Evolutionary conservation across 352 stramenopile genomes (phyloP), one percentile per base, ranked within the genome.

Genomic region (Albugo candida): DNA sequence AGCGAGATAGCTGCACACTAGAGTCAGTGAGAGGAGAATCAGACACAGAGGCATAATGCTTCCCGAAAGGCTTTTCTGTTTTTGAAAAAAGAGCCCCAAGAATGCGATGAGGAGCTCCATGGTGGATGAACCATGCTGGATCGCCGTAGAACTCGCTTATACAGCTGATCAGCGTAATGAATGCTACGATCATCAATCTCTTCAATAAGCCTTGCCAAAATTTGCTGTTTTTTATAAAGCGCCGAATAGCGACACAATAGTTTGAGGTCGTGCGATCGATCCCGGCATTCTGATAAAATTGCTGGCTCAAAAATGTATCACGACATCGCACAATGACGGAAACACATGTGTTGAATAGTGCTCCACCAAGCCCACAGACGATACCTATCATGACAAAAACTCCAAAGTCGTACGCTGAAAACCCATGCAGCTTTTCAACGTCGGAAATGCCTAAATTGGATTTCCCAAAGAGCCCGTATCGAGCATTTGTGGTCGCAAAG

Each of bases 101-200:
- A 54, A 83, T 83, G 13, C 65, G 63, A 17, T 64, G 63, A 41
- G 71, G 71, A 0, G 71, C 81, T 2, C 75, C 75, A 16, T 84
- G 75, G 27, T 67, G 62, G 18, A 87, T 62, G 58, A 87, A 87
- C 75, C 75, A 87, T 14, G 71, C 75, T 44, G 57, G 76, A 36
- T 87, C 74, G 18, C 74, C 74, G 46, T 83, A 87, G 43, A 87
- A 87, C 51, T 84, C 70, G 10, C 72, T 65, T 31, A 76, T 65
- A 38, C 69, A 83, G 8, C 71, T 78, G 13, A 87, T 54, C 27
- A 80, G 54, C 13, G 64, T 84, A 47, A 87, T 70, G 12, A 47
- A 45, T 8, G 65, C 31, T 16, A 84, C 71, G 6, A 87, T 56
- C 11, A 70, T 55, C 31, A 84, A 41, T 0, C 71, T 64, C 43